Evolutionary conservation across 257 asterid species (phyloP), one percentile per base, ranked within the genome.

Genomic region (Osmanthus fragrans): DNA sequence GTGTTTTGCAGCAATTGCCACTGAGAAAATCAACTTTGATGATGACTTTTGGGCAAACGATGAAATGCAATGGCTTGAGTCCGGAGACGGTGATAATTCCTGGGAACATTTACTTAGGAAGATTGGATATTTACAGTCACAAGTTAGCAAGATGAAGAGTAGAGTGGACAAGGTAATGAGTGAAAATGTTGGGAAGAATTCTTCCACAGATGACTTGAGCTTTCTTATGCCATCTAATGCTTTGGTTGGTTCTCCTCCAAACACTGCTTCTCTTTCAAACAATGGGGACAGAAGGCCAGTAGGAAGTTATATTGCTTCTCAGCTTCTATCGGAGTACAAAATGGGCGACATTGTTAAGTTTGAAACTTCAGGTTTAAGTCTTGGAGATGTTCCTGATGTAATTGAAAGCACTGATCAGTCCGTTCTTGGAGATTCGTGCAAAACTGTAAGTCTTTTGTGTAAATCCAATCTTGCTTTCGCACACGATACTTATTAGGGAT

Each of bases 301-400:
- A 29, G 90, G 84, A 84, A 82, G 86, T 73, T 70, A 70, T 79
- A 79, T 81, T 74, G 84, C 91, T 67, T 87, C 96, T 69, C 91
- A 86, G 86, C 87, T 84, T 76, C 81, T 84, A 37, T 72, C 88
- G 2, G 87, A 82, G 82, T 82, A 81, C 75, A 83, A 79, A 33
- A 54, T 27, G 82, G 83, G 82, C 42, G 84, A 74, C 21, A 60
- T 34, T 77, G 76, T 73, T 73, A 79, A 78, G 79, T 87, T 88
- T 76, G 85, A 82, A 82, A 71, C 79, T 86, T 87, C 88, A 84
- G 80, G 45, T 34, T 77, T 88, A 71, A 84, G 83, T 76, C 87
- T 78, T 47, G 82, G 77, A 7, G 86, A 72, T 18, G 68, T 36
- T 70, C 82, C 76, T 7, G 76, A 76, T 39, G 49, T 69, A 70